phyloP scores from a whole-genome alignment of 805 yeast species.

The Ogataea henricii region DNA sequence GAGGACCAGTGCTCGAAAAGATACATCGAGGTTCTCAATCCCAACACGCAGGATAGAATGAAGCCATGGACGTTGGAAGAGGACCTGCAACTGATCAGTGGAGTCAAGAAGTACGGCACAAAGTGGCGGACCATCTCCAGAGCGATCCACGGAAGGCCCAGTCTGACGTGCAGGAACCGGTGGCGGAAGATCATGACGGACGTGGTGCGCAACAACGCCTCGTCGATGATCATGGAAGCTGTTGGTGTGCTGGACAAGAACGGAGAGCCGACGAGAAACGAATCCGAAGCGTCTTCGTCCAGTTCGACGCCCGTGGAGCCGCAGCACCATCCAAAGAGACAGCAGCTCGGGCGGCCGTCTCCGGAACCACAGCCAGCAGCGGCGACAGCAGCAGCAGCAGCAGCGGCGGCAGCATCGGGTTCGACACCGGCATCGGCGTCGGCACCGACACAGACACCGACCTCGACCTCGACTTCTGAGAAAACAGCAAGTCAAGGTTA shows the following conservation, averaged over 20 bases:
- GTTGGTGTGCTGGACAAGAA: slow-evolving; percentile 44
- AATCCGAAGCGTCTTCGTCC: slow-evolving; percentile 5
- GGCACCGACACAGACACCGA: background rate
- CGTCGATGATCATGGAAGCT: slow-evolving; percentile 54
- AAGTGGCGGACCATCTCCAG: slow-evolving; percentile 83
- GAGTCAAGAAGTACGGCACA: slow-evolving; percentile 75
- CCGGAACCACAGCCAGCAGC: background rate
- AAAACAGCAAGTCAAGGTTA: background rate
- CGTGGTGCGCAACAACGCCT: slow-evolving; percentile 68
- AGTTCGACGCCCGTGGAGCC: slow-evolving; percentile 7
- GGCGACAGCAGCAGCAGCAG: background rate
- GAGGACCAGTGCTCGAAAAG: slow-evolving; percentile 95
- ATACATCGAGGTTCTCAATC: slow-evolving; percentile 85
- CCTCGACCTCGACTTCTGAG: background rate
- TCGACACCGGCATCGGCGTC: background rate
- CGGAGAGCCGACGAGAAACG: background rate
- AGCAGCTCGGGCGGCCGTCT: background rate
- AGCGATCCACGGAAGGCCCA: slow-evolving; percentile 77
- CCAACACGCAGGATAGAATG: slow-evolving; percentile 72
- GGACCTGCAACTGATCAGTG: slow-evolving; percentile 66
- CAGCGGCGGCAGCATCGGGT: background rate
- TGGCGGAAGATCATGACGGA: slow-evolving; percentile 87
- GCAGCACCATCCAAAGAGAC: background rate
- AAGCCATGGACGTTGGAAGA: slow-evolving; percentile 81
- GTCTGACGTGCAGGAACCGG: slow-evolving; percentile 86